These are phyloP conservation scores for Gloeostereum incarnatum DNA, from an alignment of 768 basidiomycete genomes.

Conservation along the genomic window DNA sequence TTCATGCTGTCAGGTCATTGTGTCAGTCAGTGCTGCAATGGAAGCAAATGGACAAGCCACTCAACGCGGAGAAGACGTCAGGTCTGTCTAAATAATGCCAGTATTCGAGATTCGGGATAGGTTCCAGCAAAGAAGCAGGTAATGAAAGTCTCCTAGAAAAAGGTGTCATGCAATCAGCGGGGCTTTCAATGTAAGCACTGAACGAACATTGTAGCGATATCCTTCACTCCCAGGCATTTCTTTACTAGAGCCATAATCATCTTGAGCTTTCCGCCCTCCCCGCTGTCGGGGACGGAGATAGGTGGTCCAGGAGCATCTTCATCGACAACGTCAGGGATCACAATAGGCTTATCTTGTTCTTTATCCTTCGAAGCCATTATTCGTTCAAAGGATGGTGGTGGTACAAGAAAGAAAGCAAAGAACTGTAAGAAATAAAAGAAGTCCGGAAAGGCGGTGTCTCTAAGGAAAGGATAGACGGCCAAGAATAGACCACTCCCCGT, in stretches of 20 bases:
- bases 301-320: slow-evolving; percentile 46
- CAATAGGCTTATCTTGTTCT: not conserved
- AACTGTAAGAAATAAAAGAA: not conserved
- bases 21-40: not conserved
- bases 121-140: slow-evolving; percentile 88
- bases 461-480: not conserved
- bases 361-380: slow-evolving; percentile 4
- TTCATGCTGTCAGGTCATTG: slow-evolving; percentile 55
- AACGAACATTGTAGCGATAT: slow-evolving; percentile 86
- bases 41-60: slow-evolving; percentile 21
- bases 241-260: slow-evolving; percentile 90
- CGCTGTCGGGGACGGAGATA: slow-evolving; percentile 63
- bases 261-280: slow-evolving; percentile 89
- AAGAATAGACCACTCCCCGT: too few relatives aligned
- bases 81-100: slow-evolving; percentile 92
- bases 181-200: slow-evolving; percentile 3
- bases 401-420: not conserved
- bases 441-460: not conserved
- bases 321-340: slow-evolving; percentile 17
- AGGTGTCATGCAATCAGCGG: slow-evolving; percentile 4
- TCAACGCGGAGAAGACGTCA: slow-evolving; percentile 90
- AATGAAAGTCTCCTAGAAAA: slow-evolving; percentile 74
- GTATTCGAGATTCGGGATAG: slow-evolving; percentile 93
- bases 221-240: slow-evolving; percentile 88
- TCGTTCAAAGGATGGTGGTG: not conserved